These are phyloP conservation scores for Iberis pinnata DNA, from an alignment of 345 rosid genomes.

Conservation along the genomic window DNA sequence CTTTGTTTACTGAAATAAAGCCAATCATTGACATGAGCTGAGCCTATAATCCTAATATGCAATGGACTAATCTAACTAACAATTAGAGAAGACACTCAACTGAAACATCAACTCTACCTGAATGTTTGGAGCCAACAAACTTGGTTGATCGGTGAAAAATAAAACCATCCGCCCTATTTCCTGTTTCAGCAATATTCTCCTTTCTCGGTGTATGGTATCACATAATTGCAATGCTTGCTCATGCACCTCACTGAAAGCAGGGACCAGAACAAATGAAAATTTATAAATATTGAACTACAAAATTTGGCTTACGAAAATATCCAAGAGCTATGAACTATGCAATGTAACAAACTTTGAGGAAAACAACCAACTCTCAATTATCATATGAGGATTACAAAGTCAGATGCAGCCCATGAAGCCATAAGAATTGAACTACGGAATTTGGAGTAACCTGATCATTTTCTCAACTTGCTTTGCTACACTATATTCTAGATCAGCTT, in stretches of 20 bases:
- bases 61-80: constrained; percentile 4
- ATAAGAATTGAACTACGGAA: neutral
- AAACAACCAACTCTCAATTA: constrained; percentile 9
- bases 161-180: constrained; percentile 98
- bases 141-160: constrained; percentile 96
- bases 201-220: constrained; percentile 77
- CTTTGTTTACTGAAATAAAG: constrained; percentile 11
- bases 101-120: constrained; percentile 43
- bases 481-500: constrained; percentile 91
- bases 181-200: constrained; percentile 89
- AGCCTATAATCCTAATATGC: constrained; percentile 3
- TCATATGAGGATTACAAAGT: constrained; percentile 11
- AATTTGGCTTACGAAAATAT: no score
- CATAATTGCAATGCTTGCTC: constrained; percentile 83
- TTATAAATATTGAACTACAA: constrained; percentile 1
- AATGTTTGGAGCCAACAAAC: constrained; percentile 96
- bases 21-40: neutral
- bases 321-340: constrained; percentile 8
- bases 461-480: constrained; percentile 99
- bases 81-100: neutral
- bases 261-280: constrained; percentile 26
- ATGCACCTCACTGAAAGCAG: constrained; percentile 78
- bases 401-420: constrained; percentile 13
- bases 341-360: neutral
- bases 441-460: constrained; percentile 68